Percentiles rank a stretch among this genome's conserved stretches.
phyloP scores from a whole-genome alignment of 306 rosid species.

The Ochetophila trinervis region DNA sequence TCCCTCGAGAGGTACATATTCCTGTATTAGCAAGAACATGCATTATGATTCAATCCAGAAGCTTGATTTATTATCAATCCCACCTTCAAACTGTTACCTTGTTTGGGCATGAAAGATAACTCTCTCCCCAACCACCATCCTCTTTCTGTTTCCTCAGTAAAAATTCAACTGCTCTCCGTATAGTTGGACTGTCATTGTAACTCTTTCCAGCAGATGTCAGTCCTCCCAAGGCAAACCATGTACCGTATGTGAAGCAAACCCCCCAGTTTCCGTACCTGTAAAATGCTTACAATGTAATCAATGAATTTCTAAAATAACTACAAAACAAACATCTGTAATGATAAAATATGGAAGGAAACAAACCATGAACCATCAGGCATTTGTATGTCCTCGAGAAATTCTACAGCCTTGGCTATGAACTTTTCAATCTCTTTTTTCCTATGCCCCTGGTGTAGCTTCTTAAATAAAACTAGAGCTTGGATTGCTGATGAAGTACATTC shows the following conservation, averaged over 20 bases:
- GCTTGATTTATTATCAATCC: neutral
- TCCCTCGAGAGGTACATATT: conserved; percentile 47
- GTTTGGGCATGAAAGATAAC: conserved; percentile 51
- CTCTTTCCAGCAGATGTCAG: conserved; percentile 55
- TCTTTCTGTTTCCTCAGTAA: conserved; percentile 42
- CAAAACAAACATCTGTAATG: neutral
- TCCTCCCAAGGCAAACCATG: conserved; percentile 64
- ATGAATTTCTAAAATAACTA: too few relatives aligned
- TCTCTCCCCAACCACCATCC: conserved; percentile 80
- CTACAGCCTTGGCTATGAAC: conserved; percentile 11
- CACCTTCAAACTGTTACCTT: conserved; percentile 25
- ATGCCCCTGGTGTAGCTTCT: conserved; percentile 12
- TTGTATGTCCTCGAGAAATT: conserved; percentile 14
- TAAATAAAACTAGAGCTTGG: conserved; percentile 24
- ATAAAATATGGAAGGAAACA: neutral
- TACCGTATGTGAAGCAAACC: conserved; percentile 57
- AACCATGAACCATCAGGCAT: conserved; percentile 19
- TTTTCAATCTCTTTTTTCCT: conserved; percentile 19
- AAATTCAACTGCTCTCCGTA: conserved; percentile 49
- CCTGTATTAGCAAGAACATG: conserved; percentile 16
- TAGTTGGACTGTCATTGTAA: conserved; percentile 34
- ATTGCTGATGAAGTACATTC: conserved; percentile 27
- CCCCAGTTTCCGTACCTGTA: conserved; percentile 56
- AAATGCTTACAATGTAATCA: neutral
- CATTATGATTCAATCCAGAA: neutral